Base-by-base conservation (phyloP, 2,329 filamentous ascomycete genomes). In the Talaromyces piceae region DNA sequence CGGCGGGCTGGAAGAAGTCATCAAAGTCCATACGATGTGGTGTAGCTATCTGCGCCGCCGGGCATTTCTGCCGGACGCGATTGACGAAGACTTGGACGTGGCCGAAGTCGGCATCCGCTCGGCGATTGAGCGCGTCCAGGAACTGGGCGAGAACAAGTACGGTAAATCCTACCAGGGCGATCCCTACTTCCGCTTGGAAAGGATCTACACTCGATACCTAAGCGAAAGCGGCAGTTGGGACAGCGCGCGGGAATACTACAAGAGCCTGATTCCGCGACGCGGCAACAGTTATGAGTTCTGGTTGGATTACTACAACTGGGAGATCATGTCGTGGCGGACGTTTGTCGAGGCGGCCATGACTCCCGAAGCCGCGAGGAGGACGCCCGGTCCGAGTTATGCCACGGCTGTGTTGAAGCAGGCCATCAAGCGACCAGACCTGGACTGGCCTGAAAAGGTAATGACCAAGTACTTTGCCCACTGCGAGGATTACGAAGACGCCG, bases 21-120 rank as follows among this genome's bases (percentile, higher is more conserved):
- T 97, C 53, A 89, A 95, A 61, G 88, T 97, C 63, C 90, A 96
- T 63, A 83, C 88, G 49, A 86, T 91, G 0, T 98, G 93, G 93
- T 96, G 91, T 63, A 90, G 89, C 46, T 97, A 91, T 60, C 77
- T 98, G 18, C 89, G 91, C 58, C 86, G 93, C 22, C 84, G 84
- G 45, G 89, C 91, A 16, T 90, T 95, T 73, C 77, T 83, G 51
- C 77, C 82, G 1, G 81, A 82, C 53, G 82, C 86, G 1, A 81
- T 81, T 1, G 87, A 91, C 52, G 91, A 96, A 64, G 88, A 91
- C 49, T 78, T 87, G 27, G 91, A 96, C 63, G 82, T 95, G 45
- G 91, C 91, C 6, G 90, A 97, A 63, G 87, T 95, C 39, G 91
- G 90, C 9, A 84, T 98, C 53, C 81, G 83, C 27, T 88, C 88